phyloP scores from a whole-genome alignment of 1,284 basidiomycete genomes.

The Dichomitus squalens region DNA sequence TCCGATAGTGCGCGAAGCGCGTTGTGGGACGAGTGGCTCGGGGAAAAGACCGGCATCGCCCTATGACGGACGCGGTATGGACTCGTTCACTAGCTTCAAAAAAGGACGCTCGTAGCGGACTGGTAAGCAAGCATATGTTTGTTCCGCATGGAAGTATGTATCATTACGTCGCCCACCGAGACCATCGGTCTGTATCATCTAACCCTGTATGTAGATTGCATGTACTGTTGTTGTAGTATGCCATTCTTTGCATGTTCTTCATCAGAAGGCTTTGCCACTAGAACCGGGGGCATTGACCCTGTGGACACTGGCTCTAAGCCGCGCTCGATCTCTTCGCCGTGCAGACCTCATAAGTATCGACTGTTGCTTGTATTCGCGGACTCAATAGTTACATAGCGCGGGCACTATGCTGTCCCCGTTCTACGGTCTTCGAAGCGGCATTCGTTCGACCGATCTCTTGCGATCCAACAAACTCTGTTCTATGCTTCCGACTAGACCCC shows the following conservation, averaged over 20 bases:
- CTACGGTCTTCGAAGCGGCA: too few relatives aligned
- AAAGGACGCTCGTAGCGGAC: not conserved
- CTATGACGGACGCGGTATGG: not conserved
- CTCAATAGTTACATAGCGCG: too few relatives aligned
- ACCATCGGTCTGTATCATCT: slow-evolving; percentile 21
- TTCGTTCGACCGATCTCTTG: too few relatives aligned
- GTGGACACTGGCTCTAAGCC: too few relatives aligned
- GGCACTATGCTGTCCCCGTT: too few relatives aligned
- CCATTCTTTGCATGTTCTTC: not conserved
- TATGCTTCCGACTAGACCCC: too few relatives aligned
- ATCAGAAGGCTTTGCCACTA: too few relatives aligned
- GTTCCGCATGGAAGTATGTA: slow-evolving; percentile 2
- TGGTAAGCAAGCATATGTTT: slow-evolving; percentile 5
- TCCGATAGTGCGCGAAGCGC: slow-evolving; percentile 41
- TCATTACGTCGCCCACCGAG: slow-evolving; percentile 1
- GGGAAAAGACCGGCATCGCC: slow-evolving; percentile 24
- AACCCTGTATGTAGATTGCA: slow-evolving; percentile 8
- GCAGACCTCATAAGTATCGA: too few relatives aligned
- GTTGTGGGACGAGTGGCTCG: slow-evolving; percentile 37
- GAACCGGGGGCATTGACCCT: too few relatives aligned
- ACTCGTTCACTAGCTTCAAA: not conserved
- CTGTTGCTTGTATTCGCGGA: too few relatives aligned
- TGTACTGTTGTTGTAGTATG: not conserved
- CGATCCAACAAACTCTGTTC: too few relatives aligned
- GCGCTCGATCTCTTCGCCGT: too few relatives aligned